Evolutionary conservation across 163 green algal species (phyloP), one percentile per base, ranked within the genome.

Genomic region (Chlamydomonas reinhardtii): DNA sequence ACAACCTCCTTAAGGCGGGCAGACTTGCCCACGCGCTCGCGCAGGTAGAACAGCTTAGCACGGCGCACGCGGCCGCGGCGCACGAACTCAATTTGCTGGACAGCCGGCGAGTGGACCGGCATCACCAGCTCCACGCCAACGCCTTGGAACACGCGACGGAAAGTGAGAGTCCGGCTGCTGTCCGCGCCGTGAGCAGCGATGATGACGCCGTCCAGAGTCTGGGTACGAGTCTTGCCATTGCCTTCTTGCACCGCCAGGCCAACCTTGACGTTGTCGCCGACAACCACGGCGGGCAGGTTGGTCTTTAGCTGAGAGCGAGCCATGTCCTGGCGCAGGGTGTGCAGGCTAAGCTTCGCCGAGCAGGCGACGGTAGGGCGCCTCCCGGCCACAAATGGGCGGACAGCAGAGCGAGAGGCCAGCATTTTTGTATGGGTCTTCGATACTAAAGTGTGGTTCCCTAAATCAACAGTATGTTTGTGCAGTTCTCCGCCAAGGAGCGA

Each of bases 41-140:
- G 94, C 83, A 97, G 85, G 91, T 95, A 97, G 91, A 95, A 97
- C 19, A 97, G 91, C 91, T 97, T 97, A 71, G 91, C 90, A 39
- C 94, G 86, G 20, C 94, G 85, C 24, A 95, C 93, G 76, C 91
- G 93, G 27, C 91, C 90, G 35, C 87, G 90, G 70, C 93, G 92
- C 24, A 96, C 74, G 17, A 96, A 79, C 62, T 96, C 92, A 1
- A 97, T 75, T 34, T 85, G 82, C 79, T 94, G 89, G 29, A 96
- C 73, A 16, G 91, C 91, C 35, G 94, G 94, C 20, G 91, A 93
- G 78, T 95, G 92, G 24, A 95, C 31, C 15, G 89, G 91, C 56
- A 95, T 74, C 37, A 88, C 93, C 62, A 94, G 89, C 91, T 96
- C 93, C 4, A 95, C 87, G 34, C 89, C 91, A 35, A 95, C 75